Evolutionary conservation across 2,329 filamentous ascomycete genomes (phyloP), one percentile per base, ranked within the genome.

Genomic region (Phyllosticta ampelicida): DNA sequence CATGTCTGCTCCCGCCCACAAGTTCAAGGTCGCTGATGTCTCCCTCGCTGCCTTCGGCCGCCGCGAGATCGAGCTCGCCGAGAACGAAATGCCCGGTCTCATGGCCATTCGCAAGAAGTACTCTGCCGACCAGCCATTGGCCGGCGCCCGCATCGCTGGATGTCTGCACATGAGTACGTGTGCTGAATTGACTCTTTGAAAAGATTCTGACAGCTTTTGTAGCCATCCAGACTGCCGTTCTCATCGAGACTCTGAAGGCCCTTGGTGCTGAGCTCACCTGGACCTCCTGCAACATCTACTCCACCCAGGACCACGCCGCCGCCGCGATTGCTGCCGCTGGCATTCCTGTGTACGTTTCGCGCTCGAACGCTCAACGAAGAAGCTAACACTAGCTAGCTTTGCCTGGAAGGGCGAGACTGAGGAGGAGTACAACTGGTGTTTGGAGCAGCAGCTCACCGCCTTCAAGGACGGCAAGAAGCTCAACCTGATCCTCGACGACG

Each of bases 211-310:
- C 60, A 29, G 54, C 21, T 11, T 65, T 13, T 30, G 5, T 62
- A 85, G 82, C 94, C 75, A 97, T 99, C 80, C 94, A 99, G 83
- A 99, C 94, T 65, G 94, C 94, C 69, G 94, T 99, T 73, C 86
- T 99, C 71, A 99, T 99, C 77, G 94, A 99, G 86, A 99, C 94
- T 66, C 86, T 99, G 73, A 88, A 83, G 71, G 81, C 86, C 67
- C 90, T 99, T 70, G 94, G 94, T 79, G 94, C 94, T 70, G 94
- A 97, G 84, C 88, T 97, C 70, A 99, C 94, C 74, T 97, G 94
- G 94, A 88, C 92, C 62, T 94, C 88, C 69, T 99, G 94, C 87
- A 97, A 99, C 85, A 97, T 99, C 78, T 99, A 96, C 87, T 94
- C 88, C 75, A 97, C 92, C 69, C 92, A 96, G 79, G 94, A 97